Conservation (phyloP, 345 rosid species). For the Mercurialis annua region DNA sequence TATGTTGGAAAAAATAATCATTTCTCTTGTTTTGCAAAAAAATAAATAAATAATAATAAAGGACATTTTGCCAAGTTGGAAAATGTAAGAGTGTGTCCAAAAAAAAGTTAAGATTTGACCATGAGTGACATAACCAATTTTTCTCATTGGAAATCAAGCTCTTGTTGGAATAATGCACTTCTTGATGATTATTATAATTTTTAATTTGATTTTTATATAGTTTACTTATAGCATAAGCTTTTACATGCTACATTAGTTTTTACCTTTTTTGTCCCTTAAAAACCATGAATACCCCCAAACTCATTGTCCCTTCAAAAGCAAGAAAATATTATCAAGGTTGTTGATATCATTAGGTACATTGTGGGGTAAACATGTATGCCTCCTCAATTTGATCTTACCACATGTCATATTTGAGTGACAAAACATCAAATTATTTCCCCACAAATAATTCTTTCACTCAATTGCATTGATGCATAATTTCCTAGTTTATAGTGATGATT, state of each 20-base stretch:
- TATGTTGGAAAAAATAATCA: conserved; percentile 5
- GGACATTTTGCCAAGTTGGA: conserved; percentile 1
- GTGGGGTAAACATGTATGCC: background rate
- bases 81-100: background rate
- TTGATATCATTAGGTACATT: conserved; percentile 9
- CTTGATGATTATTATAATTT: no score
- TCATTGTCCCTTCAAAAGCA: conserved; percentile 18
- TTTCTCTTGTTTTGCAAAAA: conserved; percentile 2
- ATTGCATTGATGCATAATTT: background rate
- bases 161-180: no score
- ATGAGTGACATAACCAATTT: background rate
- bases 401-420: conserved; percentile 7
- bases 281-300: conserved; percentile 14
- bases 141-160: background rate
- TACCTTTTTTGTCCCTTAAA: background rate
- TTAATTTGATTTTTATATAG: no score
- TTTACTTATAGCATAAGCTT: background rate
- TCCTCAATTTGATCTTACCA: conserved; percentile 4
- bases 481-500: background rate
- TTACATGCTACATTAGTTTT: background rate
- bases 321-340: conserved; percentile 15
- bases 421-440: conserved; percentile 8
- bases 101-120: background rate
- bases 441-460: conserved; percentile 10
- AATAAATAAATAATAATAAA: background rate